These are phyloP conservation scores for Recurvomyces mirabilis DNA, from an alignment of 495 filamentous ascomycete genomes.

Conservation along the genomic window DNA sequence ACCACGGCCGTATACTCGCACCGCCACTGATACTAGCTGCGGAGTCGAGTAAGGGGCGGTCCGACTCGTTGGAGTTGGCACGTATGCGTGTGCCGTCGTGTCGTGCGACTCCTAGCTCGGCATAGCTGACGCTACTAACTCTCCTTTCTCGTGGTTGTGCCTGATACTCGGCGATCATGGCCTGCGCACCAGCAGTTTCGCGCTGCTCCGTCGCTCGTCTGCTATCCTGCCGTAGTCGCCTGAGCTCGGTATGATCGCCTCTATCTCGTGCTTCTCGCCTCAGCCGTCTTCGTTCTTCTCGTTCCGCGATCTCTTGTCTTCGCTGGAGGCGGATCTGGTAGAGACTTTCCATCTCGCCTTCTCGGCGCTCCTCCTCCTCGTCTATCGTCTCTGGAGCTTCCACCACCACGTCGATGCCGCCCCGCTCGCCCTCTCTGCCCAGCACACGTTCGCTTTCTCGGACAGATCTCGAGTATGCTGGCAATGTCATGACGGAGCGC, in stretches of 20 bases:
- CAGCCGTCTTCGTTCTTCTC: constrained; percentile 57
- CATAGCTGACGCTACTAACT: constrained; percentile 77
- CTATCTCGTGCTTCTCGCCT: constrained; percentile 57
- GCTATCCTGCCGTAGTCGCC: constrained; percentile 43
- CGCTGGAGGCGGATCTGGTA: constrained; percentile 81
- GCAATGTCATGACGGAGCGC: constrained; percentile 84
- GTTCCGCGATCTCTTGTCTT: constrained; percentile 61
- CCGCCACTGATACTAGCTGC: constrained; percentile 46
- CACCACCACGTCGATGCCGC: constrained; percentile 80
- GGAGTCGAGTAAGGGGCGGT: constrained; percentile 62
- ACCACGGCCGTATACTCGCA: constrained; percentile 14
- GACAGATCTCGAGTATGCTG: constrained; percentile 60
- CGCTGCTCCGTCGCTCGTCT: constrained; percentile 20
- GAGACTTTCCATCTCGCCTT: constrained; percentile 83
- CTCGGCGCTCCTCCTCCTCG: constrained; percentile 69
- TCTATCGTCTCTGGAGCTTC: constrained; percentile 66
- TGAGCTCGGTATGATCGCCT: constrained; percentile 53
- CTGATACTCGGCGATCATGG: constrained; percentile 55
- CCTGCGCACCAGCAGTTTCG: constrained; percentile 12
- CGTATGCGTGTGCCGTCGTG: constrained; percentile 83
- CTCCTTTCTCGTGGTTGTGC: constrained; percentile 55
- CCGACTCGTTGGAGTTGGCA: constrained; percentile 67
- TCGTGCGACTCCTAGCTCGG: constrained; percentile 69
- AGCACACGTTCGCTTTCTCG: constrained; percentile 73
- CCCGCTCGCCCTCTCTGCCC: constrained; percentile 76